Base-by-base conservation (phyloP, 2,329 filamentous ascomycete species). In the Tothia fuscella region DNA sequence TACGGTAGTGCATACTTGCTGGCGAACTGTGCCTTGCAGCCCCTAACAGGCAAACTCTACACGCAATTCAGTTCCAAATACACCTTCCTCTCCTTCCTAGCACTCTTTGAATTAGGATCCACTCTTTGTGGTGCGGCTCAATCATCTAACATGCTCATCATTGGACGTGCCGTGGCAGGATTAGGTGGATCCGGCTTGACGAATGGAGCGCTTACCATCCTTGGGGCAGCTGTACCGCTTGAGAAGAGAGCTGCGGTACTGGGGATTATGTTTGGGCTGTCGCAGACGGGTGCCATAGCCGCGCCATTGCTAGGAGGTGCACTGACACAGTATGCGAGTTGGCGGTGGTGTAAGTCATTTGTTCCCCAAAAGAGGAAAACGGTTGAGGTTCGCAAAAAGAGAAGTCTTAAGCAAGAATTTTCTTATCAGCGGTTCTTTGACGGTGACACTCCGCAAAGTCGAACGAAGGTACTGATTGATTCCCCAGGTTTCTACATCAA, bases 21-120 rank as follows among this genome's bases (percentile, higher is more conserved):
- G 49, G 55, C 64, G 3, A 38, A 21, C 19, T 40, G 9, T 13
- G 38, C 30, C 1, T 47, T 62, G 0, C 66, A 68, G 43, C 66
- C 66, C 4, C 63, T 63, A 2, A 70, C 62, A 31, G 70, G 65
- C 21, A 70, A 70, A 57, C 73, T 79, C 2, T 82, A 75, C 6
- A 77, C 72, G 39, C 72, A 70, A 53, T 76, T 75, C 47, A 59
- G 65, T 10, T 62, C 74, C 45, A 70, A 69, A 22, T 33, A 19
- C 9, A 34, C 38, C 19, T 41, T 41, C 38, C 22, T 41, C 13
- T 26, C 46, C 10, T 44, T 47, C 25, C 43, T 42, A 17, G 32
- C 21, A n/a, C 24, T 42, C 19, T 41, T 41, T 19, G 38, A 41
- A 20, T n/a, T 75, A 1, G 74, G 74, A 2, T 73, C 68, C 0